Conservation (phyloP, 352 stramenopile species). For the Globisporangium paddicum region DNA sequence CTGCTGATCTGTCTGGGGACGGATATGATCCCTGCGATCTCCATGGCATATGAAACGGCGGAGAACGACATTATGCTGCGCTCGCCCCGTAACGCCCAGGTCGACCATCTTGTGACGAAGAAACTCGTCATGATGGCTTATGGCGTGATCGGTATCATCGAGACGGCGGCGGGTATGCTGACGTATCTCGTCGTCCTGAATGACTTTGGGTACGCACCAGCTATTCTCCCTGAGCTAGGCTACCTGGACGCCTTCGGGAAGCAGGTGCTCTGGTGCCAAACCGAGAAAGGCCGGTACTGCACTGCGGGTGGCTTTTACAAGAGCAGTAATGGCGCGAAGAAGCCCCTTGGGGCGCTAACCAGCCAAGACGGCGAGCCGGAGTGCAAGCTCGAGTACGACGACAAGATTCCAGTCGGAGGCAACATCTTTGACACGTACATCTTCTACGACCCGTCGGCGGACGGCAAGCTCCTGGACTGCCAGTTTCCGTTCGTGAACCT, state of each 20-base stretch:
- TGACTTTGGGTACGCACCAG: constrained; percentile 82
- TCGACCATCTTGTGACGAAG: constrained; percentile 86
- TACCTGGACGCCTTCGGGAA: constrained; percentile 82
- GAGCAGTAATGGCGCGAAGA: constrained; percentile 13
- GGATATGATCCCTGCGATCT: constrained; percentile 93
- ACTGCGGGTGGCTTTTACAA: constrained; percentile 67
- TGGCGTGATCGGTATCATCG: constrained; percentile 85
- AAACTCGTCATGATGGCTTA: constrained; percentile 89
- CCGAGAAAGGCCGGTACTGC: constrained; percentile 51
- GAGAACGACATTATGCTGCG: constrained; percentile 89
- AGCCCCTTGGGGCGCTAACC: constrained; percentile 25
- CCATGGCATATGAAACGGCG: constrained; percentile 88
- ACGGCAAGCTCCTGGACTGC: constrained; percentile 75
- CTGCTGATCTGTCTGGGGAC: constrained; percentile 90
- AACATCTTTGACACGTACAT: constrained; percentile 72
- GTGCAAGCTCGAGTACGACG: constrained; percentile 45
- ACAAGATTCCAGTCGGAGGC: constrained; percentile 39
- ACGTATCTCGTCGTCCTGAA: constrained; percentile 88
- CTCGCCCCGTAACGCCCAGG: constrained; percentile 63
- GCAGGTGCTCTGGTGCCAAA: constrained; percentile 84
- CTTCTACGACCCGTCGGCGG: constrained; percentile 65
- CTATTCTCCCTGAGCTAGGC: constrained; percentile 78
- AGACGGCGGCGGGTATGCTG: constrained; percentile 83
- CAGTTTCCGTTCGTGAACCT: constrained; percentile 83
- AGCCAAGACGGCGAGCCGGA: constrained; percentile 26